Evolutionary conservation across 176 grass and related monocot species (phyloP), one percentile per base, ranked within the genome.

Genomic region (Carex parvula): DNA sequence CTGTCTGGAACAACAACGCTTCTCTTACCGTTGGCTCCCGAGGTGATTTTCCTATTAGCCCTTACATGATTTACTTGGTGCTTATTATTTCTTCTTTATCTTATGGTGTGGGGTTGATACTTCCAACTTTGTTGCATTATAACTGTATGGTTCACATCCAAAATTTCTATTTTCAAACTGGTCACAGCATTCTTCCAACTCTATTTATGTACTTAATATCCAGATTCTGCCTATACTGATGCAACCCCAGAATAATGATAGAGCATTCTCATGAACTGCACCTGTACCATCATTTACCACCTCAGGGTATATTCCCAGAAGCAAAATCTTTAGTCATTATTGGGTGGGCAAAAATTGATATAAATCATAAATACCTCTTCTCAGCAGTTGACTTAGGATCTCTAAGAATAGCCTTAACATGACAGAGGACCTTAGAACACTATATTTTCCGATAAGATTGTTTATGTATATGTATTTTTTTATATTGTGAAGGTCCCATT

Each of bases 1-100:
- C 93, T 37, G 96, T 99, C 29, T 99, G 96, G 93, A 98, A 95
- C 96, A 99, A 93, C 84, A 76, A 99, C 77, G 80, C 79, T 84
- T 99, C 96, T 11, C 93, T 95, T 80, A 95, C 96, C 29, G 85
- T 95, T 52, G 96, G 96, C 5, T 69, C 90, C 41, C 82, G 96
- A 86, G 95, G 95, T 97, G 90, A 87, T 29, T 17, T 78, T 46
- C 6, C 70, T 32, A 64, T n/a, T 57, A 35, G 37, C 4, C 52
- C 33, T 30, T 79, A 7, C 6, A 56, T 54, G 37, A 53, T 84
- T 65, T 41, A 29, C 72, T 80, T 54, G 20, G 18, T 84, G 8
- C 9, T 33, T 53, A 7, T 84, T 80, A 80, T 22, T 61, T 13
- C 35, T 48, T 24, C 41, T 39, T 29, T 70, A 11, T 15, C 17